Evolutionary conservation across 2,329 filamentous ascomycete species (phyloP).

Genomic region (Colletotrichum cordylinicola): DNA sequence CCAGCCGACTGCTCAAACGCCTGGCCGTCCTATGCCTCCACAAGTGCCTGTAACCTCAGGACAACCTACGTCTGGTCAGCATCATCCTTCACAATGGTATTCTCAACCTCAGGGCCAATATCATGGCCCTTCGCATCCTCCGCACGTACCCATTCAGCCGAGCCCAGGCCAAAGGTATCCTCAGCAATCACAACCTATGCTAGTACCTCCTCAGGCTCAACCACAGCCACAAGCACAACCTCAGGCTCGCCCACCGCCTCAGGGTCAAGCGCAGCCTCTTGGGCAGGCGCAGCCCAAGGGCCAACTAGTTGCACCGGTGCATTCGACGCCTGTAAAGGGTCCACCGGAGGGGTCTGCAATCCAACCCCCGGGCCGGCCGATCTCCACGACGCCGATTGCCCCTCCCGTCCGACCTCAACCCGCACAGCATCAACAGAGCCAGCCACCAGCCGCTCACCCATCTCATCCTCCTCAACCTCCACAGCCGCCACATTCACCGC

Average conservation of each 20-base stretch:
- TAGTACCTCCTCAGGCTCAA: slow-evolving; percentile 16
- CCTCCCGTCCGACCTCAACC: slow-evolving; percentile 38
- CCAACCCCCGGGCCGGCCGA: slow-evolving; percentile 30
- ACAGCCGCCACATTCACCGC: slow-evolving; percentile 35
- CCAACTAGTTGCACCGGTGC: slow-evolving; percentile 39
- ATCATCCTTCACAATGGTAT: slow-evolving; percentile 23
- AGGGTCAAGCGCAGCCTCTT: slow-evolving; percentile 15
- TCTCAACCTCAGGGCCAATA: slow-evolving; percentile 17
- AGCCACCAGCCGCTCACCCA: not conserved
- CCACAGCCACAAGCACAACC: not conserved
- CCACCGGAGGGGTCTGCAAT: slow-evolving; percentile 7
- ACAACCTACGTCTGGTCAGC: slow-evolving; percentile 18
- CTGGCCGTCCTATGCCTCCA: slow-evolving; percentile 23
- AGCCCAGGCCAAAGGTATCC: slow-evolving; percentile 9
- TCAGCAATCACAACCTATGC: slow-evolving; percentile 22
- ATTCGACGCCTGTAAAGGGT: slow-evolving; percentile 33
- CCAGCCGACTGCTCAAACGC: slow-evolving; percentile 35
- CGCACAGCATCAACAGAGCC: slow-evolving; percentile 25
- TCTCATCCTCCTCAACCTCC: slow-evolving; percentile 26
- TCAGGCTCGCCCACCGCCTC: slow-evolving; percentile 27
- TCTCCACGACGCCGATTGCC: slow-evolving; percentile 38
- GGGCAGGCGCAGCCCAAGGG: slow-evolving; percentile 38
- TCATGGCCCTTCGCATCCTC: slow-evolving; percentile 2
- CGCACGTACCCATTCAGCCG: slow-evolving; percentile 17
- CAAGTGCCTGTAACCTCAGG: not conserved